Conservation (phyloP, 2,329 filamentous ascomycete species). For the Magnaporthiopsis poae region DNA sequence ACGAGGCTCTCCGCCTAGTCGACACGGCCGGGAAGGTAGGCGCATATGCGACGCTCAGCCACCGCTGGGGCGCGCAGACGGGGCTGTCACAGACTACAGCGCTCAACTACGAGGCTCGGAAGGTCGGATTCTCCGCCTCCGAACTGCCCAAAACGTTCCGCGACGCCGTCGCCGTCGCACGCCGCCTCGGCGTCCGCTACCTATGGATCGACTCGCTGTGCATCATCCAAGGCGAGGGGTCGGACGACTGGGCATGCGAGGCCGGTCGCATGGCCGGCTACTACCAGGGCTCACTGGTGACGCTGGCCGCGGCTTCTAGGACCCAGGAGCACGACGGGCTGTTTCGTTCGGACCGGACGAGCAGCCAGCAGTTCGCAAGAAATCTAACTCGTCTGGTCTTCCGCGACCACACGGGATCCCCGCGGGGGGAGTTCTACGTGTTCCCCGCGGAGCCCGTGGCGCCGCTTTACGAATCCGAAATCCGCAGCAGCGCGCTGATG, state of each 20-base stretch:
- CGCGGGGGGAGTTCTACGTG: no score
- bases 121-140: not conserved
- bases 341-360: not conserved
- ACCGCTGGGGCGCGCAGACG: not conserved
- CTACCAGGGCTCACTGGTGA: conserved; percentile 9
- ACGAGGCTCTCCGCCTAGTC: not conserved
- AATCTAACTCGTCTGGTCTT: no score
- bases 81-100: not conserved
- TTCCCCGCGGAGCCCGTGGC: not conserved
- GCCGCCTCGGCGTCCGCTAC: conserved; percentile 9
- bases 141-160: conserved; percentile 8
- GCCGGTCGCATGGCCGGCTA: conserved; percentile 9
- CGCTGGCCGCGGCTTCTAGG: not conserved
- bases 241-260: conserved; percentile 11
- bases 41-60: not conserved
- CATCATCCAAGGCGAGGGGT: conserved; percentile 9
- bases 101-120: not conserved
- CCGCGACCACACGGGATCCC: no score
- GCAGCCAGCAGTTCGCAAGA: not conserved
- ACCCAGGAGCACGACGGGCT: no score
- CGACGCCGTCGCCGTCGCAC: conserved; percentile 9
- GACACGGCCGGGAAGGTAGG: no score
- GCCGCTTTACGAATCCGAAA: no score
- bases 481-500: no score
- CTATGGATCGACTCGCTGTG: conserved; percentile 14